phyloP scores from a whole-genome alignment of 2,329 filamentous ascomycete genomes.

The Cryphonectria nitschkei region DNA sequence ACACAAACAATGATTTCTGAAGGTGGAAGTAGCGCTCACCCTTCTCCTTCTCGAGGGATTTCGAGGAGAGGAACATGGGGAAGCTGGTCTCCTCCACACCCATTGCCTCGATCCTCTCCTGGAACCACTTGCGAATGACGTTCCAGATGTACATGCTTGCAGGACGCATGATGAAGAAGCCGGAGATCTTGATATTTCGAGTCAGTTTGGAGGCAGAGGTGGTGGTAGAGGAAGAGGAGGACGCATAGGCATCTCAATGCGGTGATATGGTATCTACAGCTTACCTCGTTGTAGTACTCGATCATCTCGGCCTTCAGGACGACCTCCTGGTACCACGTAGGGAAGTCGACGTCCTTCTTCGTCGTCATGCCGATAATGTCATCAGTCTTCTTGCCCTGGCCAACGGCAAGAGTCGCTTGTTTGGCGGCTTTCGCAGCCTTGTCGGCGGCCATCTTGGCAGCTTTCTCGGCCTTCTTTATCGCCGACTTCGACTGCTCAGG shows the following conservation, averaged over 20 bases:
- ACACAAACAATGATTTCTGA: neutral
- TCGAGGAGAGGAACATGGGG: slow-evolving; percentile 91
- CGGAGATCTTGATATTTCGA: slow-evolving; percentile 70
- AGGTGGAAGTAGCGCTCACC: neutral
- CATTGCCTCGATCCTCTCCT: slow-evolving; percentile 80
- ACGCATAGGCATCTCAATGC: neutral
- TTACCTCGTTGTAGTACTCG: slow-evolving; percentile 75
- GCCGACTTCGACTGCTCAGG: slow-evolving; percentile 62
- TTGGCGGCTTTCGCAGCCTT: slow-evolving; percentile 67
- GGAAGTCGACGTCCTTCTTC: slow-evolving; percentile 81
- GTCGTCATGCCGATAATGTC: slow-evolving; percentile 87
- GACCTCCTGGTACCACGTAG: slow-evolving; percentile 90
- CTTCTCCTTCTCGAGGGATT: slow-evolving; percentile 87
- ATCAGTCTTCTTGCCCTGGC: slow-evolving; percentile 62
- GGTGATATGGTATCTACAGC: neutral
- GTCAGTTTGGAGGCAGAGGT: slow-evolving; percentile 6
- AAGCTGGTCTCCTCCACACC: slow-evolving; percentile 96
- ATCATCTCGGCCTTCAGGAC: slow-evolving; percentile 97
- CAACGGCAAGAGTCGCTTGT: slow-evolving; percentile 55
- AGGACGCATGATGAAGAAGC: slow-evolving; percentile 90
- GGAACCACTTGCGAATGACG: slow-evolving; percentile 69
- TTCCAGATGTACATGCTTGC: slow-evolving; percentile 70
- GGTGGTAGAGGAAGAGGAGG: too few relatives aligned
- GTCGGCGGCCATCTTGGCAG: slow-evolving; percentile 62
- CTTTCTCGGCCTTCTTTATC: slow-evolving; percentile 68